Conservation (phyloP, 345 rosid species). For the Eucalyptus albens region DNA sequence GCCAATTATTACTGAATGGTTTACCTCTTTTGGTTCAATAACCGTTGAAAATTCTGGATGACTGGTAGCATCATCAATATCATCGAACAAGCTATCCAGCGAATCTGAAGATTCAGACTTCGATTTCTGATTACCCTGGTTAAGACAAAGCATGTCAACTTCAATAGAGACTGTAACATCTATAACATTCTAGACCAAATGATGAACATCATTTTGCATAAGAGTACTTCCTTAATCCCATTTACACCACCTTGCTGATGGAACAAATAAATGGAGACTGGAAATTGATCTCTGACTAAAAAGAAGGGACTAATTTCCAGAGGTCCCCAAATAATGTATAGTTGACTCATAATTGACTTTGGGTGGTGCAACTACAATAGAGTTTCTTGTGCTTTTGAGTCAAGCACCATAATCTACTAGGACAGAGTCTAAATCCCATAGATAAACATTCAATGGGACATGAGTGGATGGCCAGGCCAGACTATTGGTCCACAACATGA, state of each 20-base stretch:
- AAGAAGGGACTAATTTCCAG: background rate
- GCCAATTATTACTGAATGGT: background rate
- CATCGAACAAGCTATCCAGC: conserved; percentile 20
- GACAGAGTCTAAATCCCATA: background rate
- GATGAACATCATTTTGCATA: background rate
- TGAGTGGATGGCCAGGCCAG: background rate
- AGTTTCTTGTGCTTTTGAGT: background rate
- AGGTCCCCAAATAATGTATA: background rate
- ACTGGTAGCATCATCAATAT: conserved; percentile 16
- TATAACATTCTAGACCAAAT: background rate
- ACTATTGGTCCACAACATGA: background rate
- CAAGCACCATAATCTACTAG: background rate
- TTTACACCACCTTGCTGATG: background rate
- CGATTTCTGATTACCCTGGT: background rate
- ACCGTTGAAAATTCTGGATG: conserved; percentile 5
- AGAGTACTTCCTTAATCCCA: background rate
- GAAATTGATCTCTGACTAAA: background rate
- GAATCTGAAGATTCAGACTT: conserved; percentile 11
- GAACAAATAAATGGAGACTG: background rate
- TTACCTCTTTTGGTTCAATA: conserved; percentile 48
- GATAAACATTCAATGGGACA: background rate
- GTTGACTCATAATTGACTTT: background rate
- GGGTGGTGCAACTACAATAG: background rate
- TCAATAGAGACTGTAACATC: background rate
- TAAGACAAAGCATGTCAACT: background rate